Conservation (phyloP, 768 basidiomycete species). For the Mycena pura region DNA sequence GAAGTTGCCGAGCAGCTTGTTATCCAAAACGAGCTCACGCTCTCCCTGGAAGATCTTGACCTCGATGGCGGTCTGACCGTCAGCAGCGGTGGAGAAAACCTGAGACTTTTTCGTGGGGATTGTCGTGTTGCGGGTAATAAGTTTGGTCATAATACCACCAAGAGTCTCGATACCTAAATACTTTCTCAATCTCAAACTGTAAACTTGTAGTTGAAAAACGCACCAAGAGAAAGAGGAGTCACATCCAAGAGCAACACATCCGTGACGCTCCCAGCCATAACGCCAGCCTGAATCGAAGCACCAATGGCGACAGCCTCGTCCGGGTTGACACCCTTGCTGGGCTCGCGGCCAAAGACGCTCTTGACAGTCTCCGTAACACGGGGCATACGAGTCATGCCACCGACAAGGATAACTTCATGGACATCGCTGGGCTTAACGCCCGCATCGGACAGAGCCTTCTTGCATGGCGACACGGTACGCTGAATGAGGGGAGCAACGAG, state of each 20-base stretch:
- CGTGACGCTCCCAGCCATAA: conserved; percentile 94
- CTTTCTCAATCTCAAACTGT: neutral
- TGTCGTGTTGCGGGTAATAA: conserved; percentile 97
- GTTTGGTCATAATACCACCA: conserved; percentile 99
- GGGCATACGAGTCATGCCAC: conserved; percentile 99
- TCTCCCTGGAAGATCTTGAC: conserved; percentile 99
- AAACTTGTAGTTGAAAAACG: conserved; percentile 16
- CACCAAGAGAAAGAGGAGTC: conserved; percentile 94
- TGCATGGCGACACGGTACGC: conserved; percentile 94
- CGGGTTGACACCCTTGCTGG: conserved; percentile 98
- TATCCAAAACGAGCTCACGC: conserved; percentile 97
- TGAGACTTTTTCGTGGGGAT: conserved; percentile 99
- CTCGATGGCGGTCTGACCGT: conserved; percentile 99
- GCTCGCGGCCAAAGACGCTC: conserved; percentile 92
- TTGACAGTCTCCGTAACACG: conserved; percentile 94
- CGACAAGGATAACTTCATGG: conserved; percentile 96
- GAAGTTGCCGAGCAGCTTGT: conserved; percentile 99
- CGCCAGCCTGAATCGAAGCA: conserved; percentile 97
- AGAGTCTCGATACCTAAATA: conserved; percentile 88
- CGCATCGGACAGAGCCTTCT: conserved; percentile 94
- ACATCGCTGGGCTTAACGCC: conserved; percentile 92
- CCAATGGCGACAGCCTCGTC: conserved; percentile 99
- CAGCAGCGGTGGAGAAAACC: conserved; percentile 97
- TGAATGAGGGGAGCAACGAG: conserved; percentile 85
- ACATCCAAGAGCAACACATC: conserved; percentile 95